Evolutionary conservation across 2,329 filamentous ascomycete genomes (phyloP), one percentile per base, ranked within the genome.

Genomic region (Botrytis fragariae): DNA sequence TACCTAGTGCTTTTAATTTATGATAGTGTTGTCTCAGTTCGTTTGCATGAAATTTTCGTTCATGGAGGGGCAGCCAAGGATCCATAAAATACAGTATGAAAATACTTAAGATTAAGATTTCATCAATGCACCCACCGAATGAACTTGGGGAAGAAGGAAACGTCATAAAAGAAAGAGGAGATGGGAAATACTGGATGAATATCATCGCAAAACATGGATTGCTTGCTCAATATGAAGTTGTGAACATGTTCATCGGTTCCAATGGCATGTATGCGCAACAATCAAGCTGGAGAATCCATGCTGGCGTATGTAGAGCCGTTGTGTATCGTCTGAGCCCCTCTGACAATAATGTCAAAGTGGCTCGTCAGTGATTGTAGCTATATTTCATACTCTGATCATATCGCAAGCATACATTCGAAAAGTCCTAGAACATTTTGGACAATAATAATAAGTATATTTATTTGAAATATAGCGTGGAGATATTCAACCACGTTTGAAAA

Each of bases 1-100:
- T 51, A n/a, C 48, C 25, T 16, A 54, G 48, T n/a, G 22, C 48
- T 51, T n/a, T 51, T n/a, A 25, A n/a, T n/a, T 1, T 51, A 42
- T 12, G 14, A 12, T 42, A 45, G 44, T 64, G n/a, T 35, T 65
- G 37, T 51, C 64, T 67, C 45, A 44, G 18, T 29, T 35, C n/a
- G 14, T 48, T 37, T 51, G 32, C 64, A 54, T 67, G 64, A 54
- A 39, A 37, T 69, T 63, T 63, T 73, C 64, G n/a, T 29, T 42
- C 51, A 48, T 69, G 59, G 67, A 68, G 72, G 71, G 71, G 72
- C 72, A 75, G 25, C 57, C 71, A 67, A 73, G 63, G 29, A 72
- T 61, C 59, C 69, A n/a, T 62, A 35, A 63, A 75, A 74, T 51
- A 37, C 64, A 60, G 25, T 59, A n/a, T 54, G 48, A 16, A 14